phyloP scores from a whole-genome alignment of 148 eudicot genomes.

The Rhododendron simsii region DNA sequence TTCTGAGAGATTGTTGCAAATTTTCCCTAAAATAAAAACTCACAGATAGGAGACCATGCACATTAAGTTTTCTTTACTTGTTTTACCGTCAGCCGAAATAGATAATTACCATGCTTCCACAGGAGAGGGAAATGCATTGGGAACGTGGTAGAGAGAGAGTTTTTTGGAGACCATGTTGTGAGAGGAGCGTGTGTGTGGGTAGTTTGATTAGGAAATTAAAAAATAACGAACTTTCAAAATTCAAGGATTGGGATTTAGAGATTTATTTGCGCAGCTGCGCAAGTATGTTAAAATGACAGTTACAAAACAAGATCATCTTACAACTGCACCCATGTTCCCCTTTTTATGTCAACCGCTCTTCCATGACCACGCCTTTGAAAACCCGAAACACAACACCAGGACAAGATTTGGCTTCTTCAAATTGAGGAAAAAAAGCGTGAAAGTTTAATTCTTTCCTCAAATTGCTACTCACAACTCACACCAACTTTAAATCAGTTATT shows the following conservation, averaged over 20 bases:
- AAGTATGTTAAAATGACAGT: too few species aligned
- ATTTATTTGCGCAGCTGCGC: background rate
- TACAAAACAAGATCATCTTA: background rate
- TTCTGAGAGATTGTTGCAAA: background rate
- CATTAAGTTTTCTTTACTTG: background rate
- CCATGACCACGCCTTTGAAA: background rate
- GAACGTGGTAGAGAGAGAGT: too few species aligned
- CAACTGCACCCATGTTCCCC: background rate
- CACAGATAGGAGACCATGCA: background rate
- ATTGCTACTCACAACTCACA: background rate
- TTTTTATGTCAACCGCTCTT: background rate
- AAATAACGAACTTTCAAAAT: too few species aligned
- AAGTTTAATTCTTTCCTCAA: background rate
- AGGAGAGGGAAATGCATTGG: too few species aligned
- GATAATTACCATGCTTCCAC: too few species aligned
- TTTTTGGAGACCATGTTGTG: too few species aligned
- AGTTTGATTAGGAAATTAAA: background rate
- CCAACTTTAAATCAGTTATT: background rate
- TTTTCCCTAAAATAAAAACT: too few species aligned
- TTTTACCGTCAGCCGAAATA: background rate
- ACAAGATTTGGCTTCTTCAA: background rate
- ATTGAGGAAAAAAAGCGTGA: background rate
- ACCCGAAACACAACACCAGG: background rate
- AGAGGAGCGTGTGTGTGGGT: background rate
- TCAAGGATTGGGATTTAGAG: background rate